A percentile compares a stretch with the other conserved stretches of the same genome.
phyloP scores from a whole-genome alignment of 192 early-diverging fungal species.

The Neocallimastix lanati region DNA sequence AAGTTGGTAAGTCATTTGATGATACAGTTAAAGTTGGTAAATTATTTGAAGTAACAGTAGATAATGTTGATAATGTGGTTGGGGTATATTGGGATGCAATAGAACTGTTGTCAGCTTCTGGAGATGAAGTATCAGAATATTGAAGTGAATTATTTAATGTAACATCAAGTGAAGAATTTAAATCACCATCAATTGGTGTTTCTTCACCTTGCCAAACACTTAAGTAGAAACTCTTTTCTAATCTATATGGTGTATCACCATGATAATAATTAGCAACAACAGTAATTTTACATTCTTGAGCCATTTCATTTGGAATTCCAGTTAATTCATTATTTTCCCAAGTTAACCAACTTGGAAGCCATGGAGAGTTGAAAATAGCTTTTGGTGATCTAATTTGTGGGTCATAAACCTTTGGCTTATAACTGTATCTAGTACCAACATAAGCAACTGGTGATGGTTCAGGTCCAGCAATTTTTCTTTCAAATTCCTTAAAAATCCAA shows the following conservation, averaged over 20 bases:
- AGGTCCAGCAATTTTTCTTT: slow-evolving; percentile 40
- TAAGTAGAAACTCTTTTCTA: not conserved
- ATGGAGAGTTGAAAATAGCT: slow-evolving; percentile 47
- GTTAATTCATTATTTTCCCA: slow-evolving; percentile 54
- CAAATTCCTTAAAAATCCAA: slow-evolving; percentile 59
- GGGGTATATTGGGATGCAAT: not conserved
- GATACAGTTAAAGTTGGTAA: not conserved
- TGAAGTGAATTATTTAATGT: not conserved
- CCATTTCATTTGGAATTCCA: slow-evolving; percentile 36
- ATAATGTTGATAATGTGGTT: not conserved
- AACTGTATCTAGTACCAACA: slow-evolving; percentile 40
- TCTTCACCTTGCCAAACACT: not conserved
- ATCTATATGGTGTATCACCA: not conserved
- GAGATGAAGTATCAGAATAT: not conserved
- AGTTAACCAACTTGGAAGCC: slow-evolving; percentile 49
- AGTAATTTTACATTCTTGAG: slow-evolving; percentile 33
- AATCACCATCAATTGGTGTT: not conserved
- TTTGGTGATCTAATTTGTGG: slow-evolving; percentile 55
- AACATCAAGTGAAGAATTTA: not conserved
- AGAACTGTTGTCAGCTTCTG: not conserved
- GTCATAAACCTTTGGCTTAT: slow-evolving; percentile 53
- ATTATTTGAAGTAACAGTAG: not conserved
- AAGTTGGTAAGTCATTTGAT: not conserved
- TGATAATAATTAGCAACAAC: slow-evolving; percentile 38
- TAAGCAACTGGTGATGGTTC: slow-evolving; percentile 39